phyloP scores from a whole-genome alignment of 1,284 basidiomycete species.

The Pisolithus thermaeus region DNA sequence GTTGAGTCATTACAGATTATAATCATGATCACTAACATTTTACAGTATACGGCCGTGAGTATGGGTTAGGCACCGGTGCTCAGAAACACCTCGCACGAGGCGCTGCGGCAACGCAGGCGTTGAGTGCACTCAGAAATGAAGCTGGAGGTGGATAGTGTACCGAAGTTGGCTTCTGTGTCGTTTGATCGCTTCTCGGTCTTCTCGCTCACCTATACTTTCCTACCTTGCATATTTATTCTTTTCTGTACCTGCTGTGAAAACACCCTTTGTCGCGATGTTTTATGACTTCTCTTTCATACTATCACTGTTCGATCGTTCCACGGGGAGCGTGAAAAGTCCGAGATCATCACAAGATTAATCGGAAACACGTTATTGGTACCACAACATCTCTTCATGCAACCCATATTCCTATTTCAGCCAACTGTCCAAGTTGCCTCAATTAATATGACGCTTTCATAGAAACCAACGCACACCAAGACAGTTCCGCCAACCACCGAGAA shows the following conservation, averaged over 20 bases:
- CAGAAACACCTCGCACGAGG: slow-evolving; percentile 51
- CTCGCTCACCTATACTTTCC: not conserved
- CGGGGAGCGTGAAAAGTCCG: slow-evolving; percentile 11
- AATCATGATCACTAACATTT: slow-evolving; percentile 12
- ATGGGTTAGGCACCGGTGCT: slow-evolving; percentile 30
- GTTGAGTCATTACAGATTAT: slow-evolving; percentile 30
- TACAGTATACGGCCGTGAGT: slow-evolving; percentile 24
- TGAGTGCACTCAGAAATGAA: slow-evolving; percentile 26
- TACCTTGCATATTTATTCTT: no score
- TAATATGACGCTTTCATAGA: no score
- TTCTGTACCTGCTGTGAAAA: no score
- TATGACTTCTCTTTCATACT: no score
- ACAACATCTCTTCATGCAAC: no score
- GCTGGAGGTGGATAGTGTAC: slow-evolving; percentile 11
- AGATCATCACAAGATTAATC: not conserved
- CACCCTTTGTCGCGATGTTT: no score
- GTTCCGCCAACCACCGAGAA: no score
- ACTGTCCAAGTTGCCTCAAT: no score
- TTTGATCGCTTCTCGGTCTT: not conserved
- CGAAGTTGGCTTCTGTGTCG: not conserved
- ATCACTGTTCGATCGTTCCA: slow-evolving; percentile 9
- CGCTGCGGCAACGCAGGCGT: slow-evolving; percentile 46
- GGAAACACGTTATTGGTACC: no score
- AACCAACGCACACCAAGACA: no score
- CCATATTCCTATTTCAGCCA: no score